These are phyloP conservation scores for Tarenaya hassleriana DNA, from an alignment of 345 rosid species.

Conservation along the genomic window DNA sequence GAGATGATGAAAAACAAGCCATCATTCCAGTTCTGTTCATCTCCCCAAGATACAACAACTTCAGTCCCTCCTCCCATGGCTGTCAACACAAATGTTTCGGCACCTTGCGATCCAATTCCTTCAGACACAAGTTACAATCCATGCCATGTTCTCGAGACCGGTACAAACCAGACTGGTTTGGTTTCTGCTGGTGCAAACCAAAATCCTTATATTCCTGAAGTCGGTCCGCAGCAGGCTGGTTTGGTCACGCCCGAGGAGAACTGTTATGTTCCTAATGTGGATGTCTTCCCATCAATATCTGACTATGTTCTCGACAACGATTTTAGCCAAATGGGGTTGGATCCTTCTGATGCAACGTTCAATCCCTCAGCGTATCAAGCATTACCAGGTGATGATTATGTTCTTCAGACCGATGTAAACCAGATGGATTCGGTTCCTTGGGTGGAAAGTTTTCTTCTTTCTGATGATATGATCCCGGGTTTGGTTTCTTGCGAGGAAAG, in stretches of 20 bases:
- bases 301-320: too few relatives aligned
- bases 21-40: not conserved
- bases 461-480: not conserved
- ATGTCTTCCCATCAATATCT: not conserved
- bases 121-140: not conserved
- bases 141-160: not conserved
- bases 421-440: slow-evolving; percentile 5
- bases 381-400: not conserved
- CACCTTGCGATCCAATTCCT: not conserved
- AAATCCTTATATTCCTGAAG: not conserved
- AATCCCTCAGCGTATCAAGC: not conserved
- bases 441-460: not conserved
- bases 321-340: too few relatives aligned
- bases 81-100: too few relatives aligned
- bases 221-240: not conserved
- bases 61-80: too few relatives aligned
- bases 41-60: not conserved
- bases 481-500: not conserved
- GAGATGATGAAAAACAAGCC: not conserved
- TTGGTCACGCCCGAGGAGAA: slow-evolving; percentile 5
- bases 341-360: too few relatives aligned
- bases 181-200: not conserved
- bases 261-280: not conserved
- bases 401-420: not conserved
- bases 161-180: not conserved